These are phyloP conservation scores for Strobilomyces confusus DNA, from an alignment of 768 basidiomycete genomes.

Conservation along the genomic window DNA sequence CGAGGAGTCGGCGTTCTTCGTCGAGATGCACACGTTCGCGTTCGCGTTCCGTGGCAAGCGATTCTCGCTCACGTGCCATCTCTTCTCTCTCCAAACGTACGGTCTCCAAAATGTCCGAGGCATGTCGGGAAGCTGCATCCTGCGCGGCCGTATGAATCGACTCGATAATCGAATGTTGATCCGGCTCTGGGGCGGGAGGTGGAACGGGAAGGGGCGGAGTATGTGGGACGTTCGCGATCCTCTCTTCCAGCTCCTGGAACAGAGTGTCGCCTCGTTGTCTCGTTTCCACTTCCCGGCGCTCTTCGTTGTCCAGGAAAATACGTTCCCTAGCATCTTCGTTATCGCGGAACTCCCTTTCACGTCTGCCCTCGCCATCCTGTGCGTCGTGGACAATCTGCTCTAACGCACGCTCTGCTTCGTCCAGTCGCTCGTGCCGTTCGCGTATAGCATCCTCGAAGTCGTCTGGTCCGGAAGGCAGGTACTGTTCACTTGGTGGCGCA, in stretches of 20 bases:
- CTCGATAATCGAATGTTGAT: constrained; percentile 33
- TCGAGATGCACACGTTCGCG: constrained; percentile 45
- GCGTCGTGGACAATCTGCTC: constrained; percentile 45
- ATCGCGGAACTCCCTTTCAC: constrained; percentile 60
- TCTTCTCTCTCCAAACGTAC: constrained; percentile 60
- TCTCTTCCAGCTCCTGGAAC: constrained; percentile 28
- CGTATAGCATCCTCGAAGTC: constrained; percentile 44
- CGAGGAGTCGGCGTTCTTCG: constrained; percentile 42
- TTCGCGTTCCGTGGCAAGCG: constrained; percentile 51
- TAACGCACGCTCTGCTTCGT: constrained; percentile 50
- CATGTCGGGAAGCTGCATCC: constrained; percentile 54
- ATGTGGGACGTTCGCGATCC: constrained; percentile 21
- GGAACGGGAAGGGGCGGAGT: constrained; percentile 20
- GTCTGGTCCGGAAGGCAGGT: constrained; percentile 21
- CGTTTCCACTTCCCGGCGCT: constrained; percentile 53
- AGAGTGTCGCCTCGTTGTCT: constrained; percentile 33
- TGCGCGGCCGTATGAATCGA: constrained; percentile 41
- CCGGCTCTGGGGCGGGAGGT: constrained; percentile 17
- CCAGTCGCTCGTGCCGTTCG: constrained; percentile 50
- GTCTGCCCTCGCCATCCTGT: constrained; percentile 56
- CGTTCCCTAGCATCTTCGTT: constrained; percentile 64
- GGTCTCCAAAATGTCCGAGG: constrained; percentile 55
- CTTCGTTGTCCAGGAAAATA: constrained; percentile 57
- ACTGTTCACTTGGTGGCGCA: constrained; percentile 12
- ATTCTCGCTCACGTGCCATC: constrained; percentile 50